Conservation (phyloP, 2,329 filamentous ascomycete genomes). For the Pochonia chlamydosporia region DNA sequence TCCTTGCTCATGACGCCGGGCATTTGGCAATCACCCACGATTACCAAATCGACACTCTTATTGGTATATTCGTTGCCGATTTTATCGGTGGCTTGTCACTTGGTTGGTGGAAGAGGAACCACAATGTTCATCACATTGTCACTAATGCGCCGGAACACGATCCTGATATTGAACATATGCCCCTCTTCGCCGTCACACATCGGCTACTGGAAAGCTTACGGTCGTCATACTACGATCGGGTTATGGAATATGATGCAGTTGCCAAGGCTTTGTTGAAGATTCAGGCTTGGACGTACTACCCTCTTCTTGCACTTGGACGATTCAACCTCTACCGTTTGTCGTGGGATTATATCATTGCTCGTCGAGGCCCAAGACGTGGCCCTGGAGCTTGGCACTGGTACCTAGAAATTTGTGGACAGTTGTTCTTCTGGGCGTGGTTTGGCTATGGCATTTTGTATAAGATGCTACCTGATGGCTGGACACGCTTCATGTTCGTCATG, state of each 20-base stretch:
- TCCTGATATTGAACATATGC: slow-evolving; percentile 88
- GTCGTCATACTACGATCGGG: slow-evolving; percentile 77
- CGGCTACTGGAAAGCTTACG: slow-evolving; percentile 67
- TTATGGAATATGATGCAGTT: slow-evolving; percentile 73
- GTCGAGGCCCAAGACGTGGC: slow-evolving; percentile 67
- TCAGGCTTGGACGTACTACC: slow-evolving; percentile 80
- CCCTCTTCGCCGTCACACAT: slow-evolving; percentile 82
- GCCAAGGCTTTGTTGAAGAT: slow-evolving; percentile 65
- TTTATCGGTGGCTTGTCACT: slow-evolving; percentile 84
- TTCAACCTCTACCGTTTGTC: slow-evolving; percentile 84
- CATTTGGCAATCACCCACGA: slow-evolving; percentile 97
- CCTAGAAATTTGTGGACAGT: slow-evolving; percentile 69
- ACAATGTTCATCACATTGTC: slow-evolving; percentile 95
- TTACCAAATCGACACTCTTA: slow-evolving; percentile 74
- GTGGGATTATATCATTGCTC: slow-evolving; percentile 68
- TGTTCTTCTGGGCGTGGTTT: slow-evolving; percentile 83
- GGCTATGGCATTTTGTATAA: slow-evolving; percentile 76
- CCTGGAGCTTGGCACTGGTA: slow-evolving; percentile 78
- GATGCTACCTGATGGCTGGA: slow-evolving; percentile 61
- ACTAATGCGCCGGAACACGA: slow-evolving; percentile 95
- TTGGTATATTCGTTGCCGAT: slow-evolving; percentile 87
- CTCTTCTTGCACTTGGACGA: slow-evolving; percentile 71
- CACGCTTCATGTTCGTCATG: slow-evolving; percentile 68
- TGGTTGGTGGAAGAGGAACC: slow-evolving; percentile 95
- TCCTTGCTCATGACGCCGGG: slow-evolving; percentile 88